Evolutionary conservation across 768 basidiomycete genomes (phyloP), one percentile per base, ranked within the genome.

Genomic region (Boletus reticulatus): DNA sequence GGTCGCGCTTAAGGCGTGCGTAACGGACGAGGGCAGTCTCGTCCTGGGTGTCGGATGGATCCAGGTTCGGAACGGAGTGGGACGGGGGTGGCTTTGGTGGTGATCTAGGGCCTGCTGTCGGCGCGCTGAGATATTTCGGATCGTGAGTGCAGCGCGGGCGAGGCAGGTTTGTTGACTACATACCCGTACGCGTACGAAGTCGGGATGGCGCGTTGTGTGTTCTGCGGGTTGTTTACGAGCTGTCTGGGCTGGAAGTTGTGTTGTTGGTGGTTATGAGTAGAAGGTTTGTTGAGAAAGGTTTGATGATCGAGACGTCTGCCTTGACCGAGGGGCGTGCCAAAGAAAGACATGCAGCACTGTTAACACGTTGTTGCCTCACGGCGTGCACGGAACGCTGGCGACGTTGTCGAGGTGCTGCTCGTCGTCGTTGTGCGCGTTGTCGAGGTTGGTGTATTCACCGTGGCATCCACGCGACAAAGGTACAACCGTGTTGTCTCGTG

Each of bases 221-320:
- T 71, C 31, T 72, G 71, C 19, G 39, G 38, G 22, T 70, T 68
- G 52, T 65, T 55, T 19, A 53, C 20, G 27, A 62, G 44, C 0
- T 62, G 59, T 50, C 71, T 67, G 27, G 69, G 61, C 34, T 64
- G 64, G 43, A 62, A 64, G 38, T 55, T 59, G 59, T 61, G 60
- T 24, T 73, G 72, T 60, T 44, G 42, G 67, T 70, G 48, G 67
- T 54, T 72, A 72, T 77, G 49, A 56, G 55, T 46, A 6, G 65
- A 36, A 13, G 62, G 69, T 67, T 87, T 89, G 57, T 84, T 85
- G 70, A 89, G 83, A 68, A 92, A 91, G 48, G 87, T 80, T 70
- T 78, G 76, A 71, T 87, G 88, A 81, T 90, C 88, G 70, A 91
- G 83, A 76, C 89, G 85, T 81, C 89, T 87, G 78, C 85, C 87